phyloP scores from a whole-genome alignment of 106 monocot species.

The Dioscorea zingiberensis region DNA sequence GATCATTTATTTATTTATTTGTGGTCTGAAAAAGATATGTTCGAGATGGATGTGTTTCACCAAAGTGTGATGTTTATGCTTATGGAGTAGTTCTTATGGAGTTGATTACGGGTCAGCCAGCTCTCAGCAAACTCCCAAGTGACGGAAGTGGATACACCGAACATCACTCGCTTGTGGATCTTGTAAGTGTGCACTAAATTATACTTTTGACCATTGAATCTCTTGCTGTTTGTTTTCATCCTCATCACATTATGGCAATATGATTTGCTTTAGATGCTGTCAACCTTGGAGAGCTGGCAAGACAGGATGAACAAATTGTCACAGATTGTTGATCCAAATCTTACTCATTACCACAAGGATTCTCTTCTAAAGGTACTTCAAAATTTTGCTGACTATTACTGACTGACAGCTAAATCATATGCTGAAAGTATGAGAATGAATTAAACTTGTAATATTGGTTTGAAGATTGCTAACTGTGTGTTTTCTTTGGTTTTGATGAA shows the following conservation, averaged over 20 bases:
- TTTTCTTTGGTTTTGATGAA: neutral
- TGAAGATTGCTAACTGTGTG: neutral
- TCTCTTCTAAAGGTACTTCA: neutral
- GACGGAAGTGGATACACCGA: neutral
- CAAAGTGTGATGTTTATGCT: slow-evolving; percentile 22
- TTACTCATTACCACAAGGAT: neutral
- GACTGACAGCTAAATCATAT: neutral
- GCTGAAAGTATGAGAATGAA: neutral
- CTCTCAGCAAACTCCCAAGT: slow-evolving; percentile 1
- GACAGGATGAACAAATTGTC: neutral
- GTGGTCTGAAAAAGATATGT: slow-evolving; percentile 4
- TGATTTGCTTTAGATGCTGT: neutral
- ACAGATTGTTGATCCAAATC: neutral
- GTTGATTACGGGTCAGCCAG: slow-evolving; percentile 16
- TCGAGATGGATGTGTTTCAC: slow-evolving; percentile 20
- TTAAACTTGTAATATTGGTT: no score
- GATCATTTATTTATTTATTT: neutral
- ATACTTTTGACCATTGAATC: neutral
- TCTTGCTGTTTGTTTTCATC: neutral
- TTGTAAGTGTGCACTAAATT: slow-evolving; percentile 1
- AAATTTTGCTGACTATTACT: neutral
- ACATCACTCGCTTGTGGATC: slow-evolving; percentile 14
- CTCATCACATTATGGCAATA: neutral
- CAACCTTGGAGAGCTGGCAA: neutral
- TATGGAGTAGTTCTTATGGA: slow-evolving; percentile 20